Percentiles rank a stretch among this genome's conserved stretches.
phyloP scores from a whole-genome alignment of 441 rosid genomes.

The Sinapis alba region DNA sequence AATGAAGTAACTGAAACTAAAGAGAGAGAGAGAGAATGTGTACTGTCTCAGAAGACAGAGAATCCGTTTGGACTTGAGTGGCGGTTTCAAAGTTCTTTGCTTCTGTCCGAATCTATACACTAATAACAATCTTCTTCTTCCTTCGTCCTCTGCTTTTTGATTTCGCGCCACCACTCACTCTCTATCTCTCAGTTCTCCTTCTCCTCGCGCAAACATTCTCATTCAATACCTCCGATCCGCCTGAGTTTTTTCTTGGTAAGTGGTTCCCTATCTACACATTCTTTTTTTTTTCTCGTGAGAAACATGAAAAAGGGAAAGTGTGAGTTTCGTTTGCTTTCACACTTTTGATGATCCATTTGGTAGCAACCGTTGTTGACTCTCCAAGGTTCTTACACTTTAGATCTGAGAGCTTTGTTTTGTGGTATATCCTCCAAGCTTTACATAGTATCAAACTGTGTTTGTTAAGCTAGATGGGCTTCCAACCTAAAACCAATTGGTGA shows the following conservation, averaged over 20 bases:
- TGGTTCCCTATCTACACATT: too few relatives aligned
- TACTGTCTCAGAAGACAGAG: neutral
- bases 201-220: too few relatives aligned
- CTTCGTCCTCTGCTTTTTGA: slow-evolving; percentile 15
- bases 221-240: too few relatives aligned
- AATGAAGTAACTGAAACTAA: slow-evolving; percentile 20
- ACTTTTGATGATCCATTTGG: slow-evolving; percentile 3
- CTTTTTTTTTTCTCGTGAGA: too few relatives aligned
- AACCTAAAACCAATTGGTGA: too few relatives aligned
- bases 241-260: too few relatives aligned
- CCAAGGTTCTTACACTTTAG: neutral
- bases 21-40: neutral
- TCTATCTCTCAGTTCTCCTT: too few relatives aligned
- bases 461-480: too few relatives aligned
- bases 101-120: slow-evolving; percentile 21
- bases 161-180: slow-evolving; percentile 30
- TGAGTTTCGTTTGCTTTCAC: neutral
- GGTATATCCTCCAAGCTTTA: neutral
- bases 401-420: slow-evolving; percentile 2
- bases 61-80: slow-evolving; percentile 29
- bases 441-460: too few relatives aligned
- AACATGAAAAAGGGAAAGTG: too few relatives aligned
- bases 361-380: slow-evolving; percentile 8
- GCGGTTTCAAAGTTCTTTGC: slow-evolving; percentile 20
- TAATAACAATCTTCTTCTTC: slow-evolving; percentile 1